These are phyloP conservation scores for Annona cherimola DNA, from an alignment of 164 flowering plant genomes.

Conservation along the genomic window DNA sequence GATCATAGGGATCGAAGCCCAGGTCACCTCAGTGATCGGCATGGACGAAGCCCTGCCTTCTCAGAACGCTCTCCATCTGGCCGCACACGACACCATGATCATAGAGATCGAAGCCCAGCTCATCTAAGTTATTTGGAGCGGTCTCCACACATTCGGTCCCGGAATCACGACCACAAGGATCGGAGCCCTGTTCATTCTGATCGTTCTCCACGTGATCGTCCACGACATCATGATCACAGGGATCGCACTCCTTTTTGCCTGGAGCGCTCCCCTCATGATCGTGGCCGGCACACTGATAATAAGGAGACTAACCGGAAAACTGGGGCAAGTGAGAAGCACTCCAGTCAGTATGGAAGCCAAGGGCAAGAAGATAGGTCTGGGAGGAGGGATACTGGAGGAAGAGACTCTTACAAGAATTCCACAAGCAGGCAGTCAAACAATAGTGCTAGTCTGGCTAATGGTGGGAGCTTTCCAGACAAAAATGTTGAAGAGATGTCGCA, in stretches of 20 bases:
- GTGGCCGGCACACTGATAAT: slow-evolving; percentile 27
- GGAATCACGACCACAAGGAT: slow-evolving; percentile 22
- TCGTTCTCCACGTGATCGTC: slow-evolving; percentile 40
- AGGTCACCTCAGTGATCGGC: slow-evolving; percentile 6
- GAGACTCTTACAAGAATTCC: slow-evolving; percentile 24
- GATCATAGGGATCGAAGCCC: slow-evolving; percentile 55
- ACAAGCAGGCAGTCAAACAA: slow-evolving; percentile 36
- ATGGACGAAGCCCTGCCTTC: slow-evolving; percentile 2
- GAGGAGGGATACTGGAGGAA: slow-evolving; percentile 32
- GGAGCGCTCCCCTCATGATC: slow-evolving; percentile 45
- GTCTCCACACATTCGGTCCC: slow-evolving; percentile 19
- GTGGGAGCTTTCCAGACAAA: slow-evolving; percentile 29
- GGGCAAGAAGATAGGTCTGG: slow-evolving; percentile 46
- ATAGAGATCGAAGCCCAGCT: slow-evolving; percentile 15
- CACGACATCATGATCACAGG: slow-evolving; percentile 28
- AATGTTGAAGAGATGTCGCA: slow-evolving; percentile 20
- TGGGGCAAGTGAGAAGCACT: slow-evolving; percentile 40
- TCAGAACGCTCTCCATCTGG: slow-evolving; percentile 35
- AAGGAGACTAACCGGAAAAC: slow-evolving; percentile 39
- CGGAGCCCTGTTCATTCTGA: slow-evolving; percentile 28
- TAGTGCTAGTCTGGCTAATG: slow-evolving; percentile 13
- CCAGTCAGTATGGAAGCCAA: slow-evolving; percentile 27
- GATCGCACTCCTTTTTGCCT: slow-evolving; percentile 29
- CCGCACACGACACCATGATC: slow-evolving; percentile 18
- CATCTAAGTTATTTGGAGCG: slow-evolving; percentile 8